These are phyloP conservation scores for Globisporangium cederbergense DNA, from an alignment of 352 stramenopile species.

Conservation along the genomic window DNA sequence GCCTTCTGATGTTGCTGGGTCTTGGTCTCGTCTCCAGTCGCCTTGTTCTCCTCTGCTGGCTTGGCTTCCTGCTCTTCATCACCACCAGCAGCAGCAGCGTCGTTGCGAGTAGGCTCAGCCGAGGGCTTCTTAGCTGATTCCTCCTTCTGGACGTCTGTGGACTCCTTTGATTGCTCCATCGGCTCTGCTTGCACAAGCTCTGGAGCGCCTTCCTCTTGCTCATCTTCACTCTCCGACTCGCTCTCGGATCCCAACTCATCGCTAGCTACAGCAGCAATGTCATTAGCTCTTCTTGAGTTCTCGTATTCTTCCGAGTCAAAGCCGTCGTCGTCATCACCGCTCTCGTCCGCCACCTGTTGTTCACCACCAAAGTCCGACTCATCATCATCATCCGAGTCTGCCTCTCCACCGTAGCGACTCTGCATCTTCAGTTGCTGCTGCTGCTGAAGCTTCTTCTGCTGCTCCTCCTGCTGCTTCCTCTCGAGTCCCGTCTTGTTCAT, in stretches of 20 bases:
- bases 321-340: slow-evolving; percentile 30
- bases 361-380: slow-evolving; percentile 9
- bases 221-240: background rate
- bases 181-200: background rate
- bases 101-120: background rate
- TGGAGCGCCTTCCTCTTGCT: slow-evolving; percentile 1
- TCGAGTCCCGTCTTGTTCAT: slow-evolving; percentile 45
- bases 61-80: background rate
- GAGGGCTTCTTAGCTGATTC: background rate
- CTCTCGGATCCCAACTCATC: slow-evolving; percentile 9
- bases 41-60: background rate
- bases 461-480: slow-evolving; percentile 19
- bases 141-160: background rate
- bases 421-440: slow-evolving; percentile 17
- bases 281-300: slow-evolving; percentile 4
- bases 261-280: background rate
- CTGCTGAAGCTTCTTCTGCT: slow-evolving; percentile 17
- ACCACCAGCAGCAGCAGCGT: background rate
- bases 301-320: slow-evolving; percentile 49
- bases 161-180: background rate
- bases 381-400: slow-evolving; percentile 16
- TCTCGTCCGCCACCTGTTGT: slow-evolving; percentile 11
- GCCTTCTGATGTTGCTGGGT: background rate
- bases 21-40: slow-evolving; percentile 7
- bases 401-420: background rate